Conservation (phyloP, 1,284 basidiomycete species). For the Microbotryum intermedium region DNA sequence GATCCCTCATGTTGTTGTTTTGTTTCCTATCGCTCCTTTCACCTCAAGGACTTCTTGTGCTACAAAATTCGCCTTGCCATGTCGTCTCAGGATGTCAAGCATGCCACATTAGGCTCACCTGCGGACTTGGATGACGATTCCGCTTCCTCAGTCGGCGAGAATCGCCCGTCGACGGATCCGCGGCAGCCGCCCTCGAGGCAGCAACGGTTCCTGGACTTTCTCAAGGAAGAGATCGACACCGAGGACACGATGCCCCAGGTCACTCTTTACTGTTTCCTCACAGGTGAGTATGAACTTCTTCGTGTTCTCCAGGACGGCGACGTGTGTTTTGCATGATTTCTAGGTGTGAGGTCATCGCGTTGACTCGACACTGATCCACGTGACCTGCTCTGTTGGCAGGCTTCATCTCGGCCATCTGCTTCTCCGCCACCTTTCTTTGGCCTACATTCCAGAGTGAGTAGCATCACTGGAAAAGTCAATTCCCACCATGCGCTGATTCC, state of each 20-base stretch:
- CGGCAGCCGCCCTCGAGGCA: too few relatives aligned
- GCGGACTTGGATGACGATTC: too few relatives aligned
- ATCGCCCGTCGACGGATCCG: not conserved
- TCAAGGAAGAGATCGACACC: constrained; percentile 54
- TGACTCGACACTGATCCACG: too few relatives aligned
- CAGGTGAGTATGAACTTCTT: constrained; percentile 53
- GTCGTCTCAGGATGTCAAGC: too few relatives aligned
- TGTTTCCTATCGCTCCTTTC: too few relatives aligned
- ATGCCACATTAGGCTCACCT: too few relatives aligned
- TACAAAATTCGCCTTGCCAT: too few relatives aligned
- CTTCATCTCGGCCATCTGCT: constrained; percentile 48
- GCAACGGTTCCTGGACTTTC: constrained; percentile 2
- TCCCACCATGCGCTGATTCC: too few relatives aligned
- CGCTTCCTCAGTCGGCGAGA: too few relatives aligned
- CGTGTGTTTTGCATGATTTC: not conserved
- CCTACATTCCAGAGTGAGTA: constrained; percentile 63
- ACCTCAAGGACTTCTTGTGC: too few relatives aligned
- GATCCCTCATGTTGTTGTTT: too few relatives aligned
- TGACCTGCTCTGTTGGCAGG: not conserved
- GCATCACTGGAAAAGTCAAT: not conserved
- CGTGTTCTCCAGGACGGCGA: not conserved
- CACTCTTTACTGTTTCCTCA: constrained; percentile 73
- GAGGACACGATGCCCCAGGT: constrained; percentile 53
- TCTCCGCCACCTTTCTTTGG: constrained; percentile 72
- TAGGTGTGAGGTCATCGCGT: constrained; percentile 46